Evolutionary conservation across 2,329 filamentous ascomycete species (phyloP), one percentile per base, ranked within the genome.

Genomic region (Dothiorella sarmentorum): DNA sequence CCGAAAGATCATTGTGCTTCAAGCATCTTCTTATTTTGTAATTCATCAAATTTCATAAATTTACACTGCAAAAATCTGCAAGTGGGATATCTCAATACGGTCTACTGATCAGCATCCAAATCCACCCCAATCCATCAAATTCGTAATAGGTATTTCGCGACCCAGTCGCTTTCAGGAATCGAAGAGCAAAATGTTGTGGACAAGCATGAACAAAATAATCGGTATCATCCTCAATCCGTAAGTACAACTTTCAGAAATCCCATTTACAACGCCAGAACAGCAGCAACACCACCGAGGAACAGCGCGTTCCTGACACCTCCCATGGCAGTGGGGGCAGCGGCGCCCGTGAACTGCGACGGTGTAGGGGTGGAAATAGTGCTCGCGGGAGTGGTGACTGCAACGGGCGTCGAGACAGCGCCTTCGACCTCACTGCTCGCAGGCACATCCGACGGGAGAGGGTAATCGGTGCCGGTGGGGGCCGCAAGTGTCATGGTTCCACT

Each of bases 31-130:
- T 7, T 24, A 27, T 40, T 40, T 53, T 29, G 24, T 53, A n/a
- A 53, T 53, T 31, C 49, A 40, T 38, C 3, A 26, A 40, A 53
- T 5, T 20, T 42, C 49, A 42, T 53, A 53, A 52, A 53, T 53
- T 38, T 31, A 24, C 49, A 53, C 49, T 40, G 49, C 49, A 42
- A n/a, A 29, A 17, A 3, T 27, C 33, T 53, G 49, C 49, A 22
- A 53, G 49, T 53, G 49, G 49, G 49, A 53, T 53, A 53, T 53
- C 49, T 53, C 29, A 35, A 18, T n/a, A n/a, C n/a, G 49, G 49
- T 53, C 49, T 53, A 40, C n/a, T n/a, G n/a, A n/a, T 42, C 49
- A 27, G 22, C 49, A 35, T 40, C 49, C 49, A 53, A 53, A 29
- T 29, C 18, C 49, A 17, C 49, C 11, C 49, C 49, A 53, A 53